These are phyloP conservation scores for Capsicum rhomboideum DNA, from an alignment of 257 asterid genomes.

Conservation along the genomic window DNA sequence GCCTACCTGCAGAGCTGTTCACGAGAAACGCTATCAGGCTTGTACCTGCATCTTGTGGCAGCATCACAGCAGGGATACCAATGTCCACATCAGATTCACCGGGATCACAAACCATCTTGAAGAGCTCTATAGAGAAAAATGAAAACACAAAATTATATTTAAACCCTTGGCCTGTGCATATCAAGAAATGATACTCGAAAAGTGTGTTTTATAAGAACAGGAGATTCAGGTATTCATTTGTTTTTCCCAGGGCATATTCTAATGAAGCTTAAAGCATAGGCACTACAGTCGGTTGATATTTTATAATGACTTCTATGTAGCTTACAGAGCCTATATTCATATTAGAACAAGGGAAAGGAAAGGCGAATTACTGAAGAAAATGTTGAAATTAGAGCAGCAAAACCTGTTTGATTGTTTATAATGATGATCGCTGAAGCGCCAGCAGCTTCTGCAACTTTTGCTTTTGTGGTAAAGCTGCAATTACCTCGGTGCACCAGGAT, in stretches of 20 bases:
- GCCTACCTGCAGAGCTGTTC: slow-evolving; percentile 61
- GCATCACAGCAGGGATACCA: slow-evolving; percentile 86
- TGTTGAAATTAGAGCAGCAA: slow-evolving; percentile 4
- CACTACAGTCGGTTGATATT: not conserved
- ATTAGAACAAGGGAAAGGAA: not conserved
- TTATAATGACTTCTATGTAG: not conserved
- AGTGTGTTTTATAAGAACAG: not conserved
- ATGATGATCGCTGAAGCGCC: slow-evolving; percentile 84
- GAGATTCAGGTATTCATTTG: not conserved
- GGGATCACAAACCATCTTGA: slow-evolving; percentile 97
- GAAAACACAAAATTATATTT: not conserved
- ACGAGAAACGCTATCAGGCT: slow-evolving; percentile 39
- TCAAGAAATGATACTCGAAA: not conserved
- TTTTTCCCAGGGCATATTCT: not conserved
- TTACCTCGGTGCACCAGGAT: slow-evolving; percentile 83
- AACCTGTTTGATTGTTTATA: slow-evolving; percentile 77
- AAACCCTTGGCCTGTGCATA: not conserved
- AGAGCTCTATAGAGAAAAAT: slow-evolving; percentile 55
- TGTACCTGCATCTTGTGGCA: slow-evolving; percentile 87
- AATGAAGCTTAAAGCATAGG: not conserved
- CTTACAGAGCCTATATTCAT: not conserved
- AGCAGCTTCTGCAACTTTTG: slow-evolving; percentile 78
- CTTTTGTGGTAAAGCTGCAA: slow-evolving; percentile 85
- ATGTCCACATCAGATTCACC: slow-evolving; percentile 56
- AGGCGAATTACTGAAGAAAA: not conserved